Conservation (phyloP, 2,329 filamentous ascomycete species). For the Daldinia sp. region DNA sequence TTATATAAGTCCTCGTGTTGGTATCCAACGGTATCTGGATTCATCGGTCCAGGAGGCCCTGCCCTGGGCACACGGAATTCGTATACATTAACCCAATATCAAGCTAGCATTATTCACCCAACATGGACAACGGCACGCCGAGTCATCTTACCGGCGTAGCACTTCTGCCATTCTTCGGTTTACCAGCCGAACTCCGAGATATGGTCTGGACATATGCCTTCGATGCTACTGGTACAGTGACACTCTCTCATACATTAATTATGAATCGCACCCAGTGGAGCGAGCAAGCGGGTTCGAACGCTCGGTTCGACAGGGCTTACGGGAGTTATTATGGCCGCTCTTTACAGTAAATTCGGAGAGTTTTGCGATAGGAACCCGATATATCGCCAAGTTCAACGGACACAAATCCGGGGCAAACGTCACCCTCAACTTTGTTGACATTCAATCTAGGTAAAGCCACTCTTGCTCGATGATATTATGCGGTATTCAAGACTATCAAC, state of each 20-base stretch:
- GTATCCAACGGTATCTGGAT: too few species aligned
- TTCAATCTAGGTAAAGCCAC: not conserved
- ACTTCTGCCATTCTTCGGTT: not conserved
- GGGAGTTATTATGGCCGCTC: not conserved
- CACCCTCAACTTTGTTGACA: not conserved
- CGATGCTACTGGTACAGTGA: not conserved
- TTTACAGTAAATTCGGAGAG: not conserved
- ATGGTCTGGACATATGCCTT: constrained; percentile 2
- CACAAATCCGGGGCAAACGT: not conserved
- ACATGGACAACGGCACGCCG: not conserved
- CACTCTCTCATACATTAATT: not conserved
- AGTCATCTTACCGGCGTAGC: not conserved
- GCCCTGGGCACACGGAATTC: not conserved
- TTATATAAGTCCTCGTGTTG: too few species aligned
- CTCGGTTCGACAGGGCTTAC: not conserved
- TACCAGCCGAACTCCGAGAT: not conserved
- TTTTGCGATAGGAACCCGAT: not conserved
- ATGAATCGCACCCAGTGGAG: not conserved
- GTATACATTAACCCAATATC: too few species aligned
- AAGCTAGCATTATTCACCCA: too few species aligned
- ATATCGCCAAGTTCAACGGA: not conserved
- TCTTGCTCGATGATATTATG: not conserved
- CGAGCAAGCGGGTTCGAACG: not conserved
- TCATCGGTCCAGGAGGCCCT: too few species aligned
- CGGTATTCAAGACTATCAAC: not conserved